phyloP scores from a whole-genome alignment of 805 yeast species.

The Kurtzmaniella cleridarum region DNA sequence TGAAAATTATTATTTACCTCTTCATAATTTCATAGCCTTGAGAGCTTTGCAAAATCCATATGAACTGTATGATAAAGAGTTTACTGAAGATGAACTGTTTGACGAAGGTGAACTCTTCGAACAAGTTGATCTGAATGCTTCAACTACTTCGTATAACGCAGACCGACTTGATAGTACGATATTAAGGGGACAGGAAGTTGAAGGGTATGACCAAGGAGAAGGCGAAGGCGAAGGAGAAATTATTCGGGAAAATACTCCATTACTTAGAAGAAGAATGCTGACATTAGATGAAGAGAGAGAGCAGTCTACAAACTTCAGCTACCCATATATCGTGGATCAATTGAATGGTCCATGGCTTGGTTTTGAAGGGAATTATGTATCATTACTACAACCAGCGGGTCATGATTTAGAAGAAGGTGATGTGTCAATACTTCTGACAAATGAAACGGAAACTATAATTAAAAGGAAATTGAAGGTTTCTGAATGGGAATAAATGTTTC shows the following conservation, averaged over 20 bases:
- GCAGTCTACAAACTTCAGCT: constrained; percentile 43
- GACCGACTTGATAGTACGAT: too few species aligned
- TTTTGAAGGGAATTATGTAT: constrained; percentile 46
- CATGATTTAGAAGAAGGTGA: constrained; percentile 17
- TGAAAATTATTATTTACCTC: constrained; percentile 50
- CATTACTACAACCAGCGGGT: constrained; percentile 29
- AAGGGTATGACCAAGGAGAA: background rate
- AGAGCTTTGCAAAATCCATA: constrained; percentile 47
- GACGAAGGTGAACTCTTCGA: constrained; percentile 20
- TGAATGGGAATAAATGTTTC: constrained; percentile 31
- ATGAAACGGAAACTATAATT: constrained; percentile 18
- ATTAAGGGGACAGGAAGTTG: background rate
- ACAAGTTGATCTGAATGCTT: constrained; percentile 1
- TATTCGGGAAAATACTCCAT: background rate
- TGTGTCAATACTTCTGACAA: constrained; percentile 9
- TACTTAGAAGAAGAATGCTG: constrained; percentile 33
- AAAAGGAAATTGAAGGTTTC: constrained; percentile 24
- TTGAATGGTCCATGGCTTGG: constrained; percentile 56
- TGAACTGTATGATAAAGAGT: constrained; percentile 34
- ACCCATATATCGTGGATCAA: constrained; percentile 43
- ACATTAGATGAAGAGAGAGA: constrained; percentile 57
- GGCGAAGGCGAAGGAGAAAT: background rate
- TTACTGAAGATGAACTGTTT: constrained; percentile 28
- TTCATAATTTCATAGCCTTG: constrained; percentile 51
- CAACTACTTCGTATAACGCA: background rate